Conservation (phyloP, 306 rosid genomes). For the Senna tora region DNA sequence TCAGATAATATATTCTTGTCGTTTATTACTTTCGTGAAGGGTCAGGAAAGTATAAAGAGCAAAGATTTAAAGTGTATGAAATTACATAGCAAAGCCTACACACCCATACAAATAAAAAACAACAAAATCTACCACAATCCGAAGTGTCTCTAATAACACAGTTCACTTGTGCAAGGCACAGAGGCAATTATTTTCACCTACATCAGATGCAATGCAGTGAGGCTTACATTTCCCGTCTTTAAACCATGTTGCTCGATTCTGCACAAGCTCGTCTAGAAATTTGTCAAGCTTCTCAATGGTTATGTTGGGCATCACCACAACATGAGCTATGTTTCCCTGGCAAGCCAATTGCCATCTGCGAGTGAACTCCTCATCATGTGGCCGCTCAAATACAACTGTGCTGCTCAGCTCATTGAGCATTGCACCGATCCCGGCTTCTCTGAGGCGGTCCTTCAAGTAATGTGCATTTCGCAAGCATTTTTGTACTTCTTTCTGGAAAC, state of each 20-base stretch:
- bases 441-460: conserved; percentile 54
- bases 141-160: conserved; percentile 26
- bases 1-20: no score
- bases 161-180: conserved; percentile 49
- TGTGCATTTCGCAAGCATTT: conserved; percentile 59
- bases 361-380: conserved; percentile 56
- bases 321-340: conserved; percentile 62
- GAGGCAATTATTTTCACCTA: conserved; percentile 48
- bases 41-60: no score
- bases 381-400: conserved; percentile 64
- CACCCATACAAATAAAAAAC: conserved; percentile 2
- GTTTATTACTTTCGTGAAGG: no score
- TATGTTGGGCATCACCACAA: conserved; percentile 62
- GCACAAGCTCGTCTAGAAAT: conserved; percentile 48
- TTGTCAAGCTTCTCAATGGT: conserved; percentile 55
- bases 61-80: conserved; percentile 24
- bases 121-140: neutral
- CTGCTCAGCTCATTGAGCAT: conserved; percentile 65
- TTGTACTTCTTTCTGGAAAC: conserved; percentile 65
- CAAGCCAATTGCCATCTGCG: conserved; percentile 65
- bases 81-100: conserved; percentile 1
- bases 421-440: conserved; percentile 53
- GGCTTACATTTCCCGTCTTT: conserved; percentile 47
- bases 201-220: conserved; percentile 52
- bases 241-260: conserved; percentile 52